These are phyloP conservation scores for Elaphomyces granulatus DNA, from an alignment of 495 filamentous ascomycete species.

Conservation along the genomic window DNA sequence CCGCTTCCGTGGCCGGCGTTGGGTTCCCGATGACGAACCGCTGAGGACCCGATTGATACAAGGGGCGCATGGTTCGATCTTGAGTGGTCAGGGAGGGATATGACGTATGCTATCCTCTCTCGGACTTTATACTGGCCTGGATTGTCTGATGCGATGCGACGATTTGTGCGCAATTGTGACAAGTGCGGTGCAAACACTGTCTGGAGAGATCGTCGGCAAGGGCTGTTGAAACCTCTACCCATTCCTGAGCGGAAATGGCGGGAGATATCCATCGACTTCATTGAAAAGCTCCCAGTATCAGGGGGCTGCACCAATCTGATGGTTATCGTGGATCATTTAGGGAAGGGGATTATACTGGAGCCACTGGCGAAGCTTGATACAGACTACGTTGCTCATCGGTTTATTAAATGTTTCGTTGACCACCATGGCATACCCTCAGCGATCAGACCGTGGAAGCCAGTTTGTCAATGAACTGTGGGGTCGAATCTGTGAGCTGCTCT, in stretches of 20 bases:
- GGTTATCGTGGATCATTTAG: constrained; percentile 7
- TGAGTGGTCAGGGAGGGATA: not conserved
- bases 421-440: constrained; percentile 5
- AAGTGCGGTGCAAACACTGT: not conserved
- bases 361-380: constrained; percentile 6
- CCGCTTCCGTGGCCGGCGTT: not conserved
- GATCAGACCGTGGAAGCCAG: constrained; percentile 9
- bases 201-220: constrained; percentile 4
- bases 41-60: constrained; percentile 1
- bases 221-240: constrained; percentile 10
- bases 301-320: constrained; percentile 2
- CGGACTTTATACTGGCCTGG: constrained; percentile 1
- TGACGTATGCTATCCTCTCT: not conserved
- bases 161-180: constrained; percentile 1
- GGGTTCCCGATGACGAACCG: not conserved
- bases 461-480: constrained; percentile 10
- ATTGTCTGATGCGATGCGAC: not conserved
- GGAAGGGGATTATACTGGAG: constrained; percentile 5
- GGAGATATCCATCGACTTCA: constrained; percentile 13
- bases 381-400: constrained; percentile 1
- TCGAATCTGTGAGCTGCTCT: constrained; percentile 6
- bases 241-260: constrained; percentile 9
- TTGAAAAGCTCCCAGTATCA: constrained; percentile 2
- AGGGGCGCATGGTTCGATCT: not conserved
- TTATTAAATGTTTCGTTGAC: constrained; percentile 2